Evolutionary conservation across 148 eudicot genomes (phyloP).

Genomic region (Gaultheria prostrata): DNA sequence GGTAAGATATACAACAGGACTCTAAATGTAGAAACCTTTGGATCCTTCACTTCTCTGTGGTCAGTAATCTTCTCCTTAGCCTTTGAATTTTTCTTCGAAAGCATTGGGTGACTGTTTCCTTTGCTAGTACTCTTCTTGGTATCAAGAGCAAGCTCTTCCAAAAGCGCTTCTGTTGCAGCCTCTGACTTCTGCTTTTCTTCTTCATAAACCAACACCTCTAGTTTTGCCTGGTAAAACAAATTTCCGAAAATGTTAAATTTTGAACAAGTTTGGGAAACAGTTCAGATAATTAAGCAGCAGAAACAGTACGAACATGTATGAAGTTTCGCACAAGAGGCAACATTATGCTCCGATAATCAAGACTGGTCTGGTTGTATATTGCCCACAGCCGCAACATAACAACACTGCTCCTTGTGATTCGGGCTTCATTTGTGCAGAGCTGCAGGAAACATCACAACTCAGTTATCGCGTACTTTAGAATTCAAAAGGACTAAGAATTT

Average conservation of each 20-base stretch:
- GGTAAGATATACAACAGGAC: neutral
- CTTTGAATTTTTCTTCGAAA: slow-evolving; percentile 50
- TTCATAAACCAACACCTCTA: slow-evolving; percentile 71
- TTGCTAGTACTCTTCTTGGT: slow-evolving; percentile 36
- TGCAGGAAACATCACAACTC: slow-evolving; percentile 8
- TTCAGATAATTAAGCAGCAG: neutral
- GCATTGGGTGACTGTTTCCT: slow-evolving; percentile 42
- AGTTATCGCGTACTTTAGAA: neutral
- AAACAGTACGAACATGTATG: neutral
- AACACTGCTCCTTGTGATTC: neutral
- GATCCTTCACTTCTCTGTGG: slow-evolving; percentile 46
- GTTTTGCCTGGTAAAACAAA: slow-evolving; percentile 42
- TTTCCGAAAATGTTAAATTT: neutral
- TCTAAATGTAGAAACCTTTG: slow-evolving; percentile 40
- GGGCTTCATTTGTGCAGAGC: neutral
- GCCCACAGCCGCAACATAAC: neutral
- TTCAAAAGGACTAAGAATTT: neutral
- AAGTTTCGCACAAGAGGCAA: slow-evolving; percentile 9
- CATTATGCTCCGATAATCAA: slow-evolving; percentile 4
- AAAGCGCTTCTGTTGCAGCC: slow-evolving; percentile 72
- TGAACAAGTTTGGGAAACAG: neutral
- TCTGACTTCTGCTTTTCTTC: slow-evolving; percentile 81
- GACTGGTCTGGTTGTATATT: neutral
- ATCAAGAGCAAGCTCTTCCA: slow-evolving; percentile 80
- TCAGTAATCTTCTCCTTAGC: slow-evolving; percentile 65